Evolutionary conservation across 2,329 filamentous ascomycete genomes (phyloP).

Genomic region (Nectriaceae sp.): DNA sequence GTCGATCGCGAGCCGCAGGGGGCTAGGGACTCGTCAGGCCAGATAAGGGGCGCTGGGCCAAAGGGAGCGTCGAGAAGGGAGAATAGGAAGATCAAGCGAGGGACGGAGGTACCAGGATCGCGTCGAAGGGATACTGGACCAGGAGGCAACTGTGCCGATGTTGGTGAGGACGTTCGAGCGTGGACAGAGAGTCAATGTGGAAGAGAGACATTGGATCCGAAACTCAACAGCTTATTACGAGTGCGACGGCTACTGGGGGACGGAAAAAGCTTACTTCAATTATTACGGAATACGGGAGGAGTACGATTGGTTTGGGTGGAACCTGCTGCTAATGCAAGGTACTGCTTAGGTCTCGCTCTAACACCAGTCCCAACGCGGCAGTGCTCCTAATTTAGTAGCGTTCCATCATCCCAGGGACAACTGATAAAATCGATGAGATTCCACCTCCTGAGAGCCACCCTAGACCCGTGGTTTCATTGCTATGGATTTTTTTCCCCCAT

Average conservation of each 20-base stretch:
- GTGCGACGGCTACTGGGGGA: not conserved
- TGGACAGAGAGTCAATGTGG: not conserved
- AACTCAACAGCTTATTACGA: constrained; percentile 1
- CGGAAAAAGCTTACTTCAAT: not conserved
- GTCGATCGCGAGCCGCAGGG: constrained; percentile 2
- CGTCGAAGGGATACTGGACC: constrained; percentile 1
- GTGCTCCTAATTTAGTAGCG: constrained; percentile 2
- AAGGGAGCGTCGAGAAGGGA: not conserved
- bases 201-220: not conserved
- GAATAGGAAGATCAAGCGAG: not conserved
- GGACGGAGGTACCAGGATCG: not conserved
- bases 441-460: no score
- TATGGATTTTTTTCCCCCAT: no score
- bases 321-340: no score
- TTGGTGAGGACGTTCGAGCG: not conserved
- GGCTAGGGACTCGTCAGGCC: not conserved
- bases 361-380: not conserved
- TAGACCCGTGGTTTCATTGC: no score
- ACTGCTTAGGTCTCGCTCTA: not conserved
- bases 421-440: not conserved
- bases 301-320: no score
- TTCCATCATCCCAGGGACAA: not conserved
- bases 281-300: not conserved
- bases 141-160: not conserved
- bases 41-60: no score